These are phyloP conservation scores for Lipomyces chichibuensis DNA, from an alignment of 805 yeast genomes.

Conservation along the genomic window DNA sequence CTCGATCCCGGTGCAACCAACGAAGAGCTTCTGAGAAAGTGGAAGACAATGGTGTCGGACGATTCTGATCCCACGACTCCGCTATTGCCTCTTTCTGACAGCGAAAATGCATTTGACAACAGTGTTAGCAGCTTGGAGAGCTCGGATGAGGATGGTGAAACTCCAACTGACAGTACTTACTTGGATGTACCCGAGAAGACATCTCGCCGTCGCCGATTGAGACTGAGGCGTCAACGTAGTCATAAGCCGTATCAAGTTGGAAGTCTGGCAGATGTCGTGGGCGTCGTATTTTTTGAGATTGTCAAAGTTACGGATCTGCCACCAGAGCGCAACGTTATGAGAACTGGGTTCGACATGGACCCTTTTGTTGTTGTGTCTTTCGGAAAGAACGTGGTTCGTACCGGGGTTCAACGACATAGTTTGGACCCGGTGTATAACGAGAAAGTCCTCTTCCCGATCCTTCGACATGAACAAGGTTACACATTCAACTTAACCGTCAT, in stretches of 20 bases:
- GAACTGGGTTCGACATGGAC: conserved; percentile 90
- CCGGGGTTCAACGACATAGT: conserved; percentile 81
- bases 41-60: conserved; percentile 14
- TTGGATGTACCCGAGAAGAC: not conserved
- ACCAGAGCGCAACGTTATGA: conserved; percentile 66
- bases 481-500: conserved; percentile 71
- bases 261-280: conserved; percentile 47
- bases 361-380: conserved; percentile 92
- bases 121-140: conserved; percentile 6
- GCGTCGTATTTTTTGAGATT: conserved; percentile 78
- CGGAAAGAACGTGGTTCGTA: conserved; percentile 83
- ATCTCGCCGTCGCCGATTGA: not conserved
- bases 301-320: conserved; percentile 77
- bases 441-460: conserved; percentile 74
- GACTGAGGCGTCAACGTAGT: conserved; percentile 10
- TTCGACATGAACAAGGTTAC: conserved; percentile 64
- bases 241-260: conserved; percentile 21
- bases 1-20: conserved; percentile 19
- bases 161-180: not conserved
- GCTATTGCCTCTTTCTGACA: not conserved
- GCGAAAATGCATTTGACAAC: not conserved
- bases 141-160: conserved; percentile 4
- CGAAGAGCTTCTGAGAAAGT: conserved; percentile 12
- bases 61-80: conserved; percentile 1
- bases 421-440: conserved; percentile 82